Base-by-base conservation (phyloP, 73 alveolate species). In the Diophrys sp. region DNA sequence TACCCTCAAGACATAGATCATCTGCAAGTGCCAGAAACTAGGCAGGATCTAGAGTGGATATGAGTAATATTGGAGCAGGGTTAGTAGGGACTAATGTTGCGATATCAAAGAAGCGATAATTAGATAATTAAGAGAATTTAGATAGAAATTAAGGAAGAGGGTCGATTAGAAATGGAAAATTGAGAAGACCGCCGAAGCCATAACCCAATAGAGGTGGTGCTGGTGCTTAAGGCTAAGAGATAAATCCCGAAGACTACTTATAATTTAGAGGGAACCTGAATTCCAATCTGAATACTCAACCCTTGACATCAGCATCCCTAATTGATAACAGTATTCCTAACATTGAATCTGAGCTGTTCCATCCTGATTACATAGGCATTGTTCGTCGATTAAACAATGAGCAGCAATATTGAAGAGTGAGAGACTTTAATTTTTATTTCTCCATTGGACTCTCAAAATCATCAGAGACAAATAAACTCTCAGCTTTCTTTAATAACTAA, bases 401-500 rank as follows among this genome's bases (percentile, higher is more conserved):
- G n/a, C n/a, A n/a, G n/a, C n/a, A n/a, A n/a, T n/a, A n/a, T n/a
- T n/a, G 79, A 71, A 2, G 79, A 28, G 88, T 79, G 11, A 79
- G 77, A 28, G 72, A 14, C 2, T 23, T 62, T 11, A 62, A 29
- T 29, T 62, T 62, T 29, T 14, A 11, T n/a, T 62, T 62, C 29
- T 62, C 56, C 14, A 29, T 73, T 27, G 32, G 74, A 11, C 29
- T 77, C 31, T 29, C 73, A 34, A 28, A 23, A 2, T 23, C 67
- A 54, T 30, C 28, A 31, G 62, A 11, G 24, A 31, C 28, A 33
- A 82, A 68, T 0, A 82, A 31, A 23, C 44, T 74, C 33, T 82
- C 90, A 2, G 90, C 80, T 28, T 74, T 82, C 29, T 82, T 82
- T 14, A 82, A 62, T 0, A 82, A 73, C 29, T 74, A 72, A 67